A percentile compares a stretch with the other conserved stretches of the same genome.
Conservation (phyloP, 2,329 filamentous ascomycete genomes). For the Aspergillus candidus region DNA sequence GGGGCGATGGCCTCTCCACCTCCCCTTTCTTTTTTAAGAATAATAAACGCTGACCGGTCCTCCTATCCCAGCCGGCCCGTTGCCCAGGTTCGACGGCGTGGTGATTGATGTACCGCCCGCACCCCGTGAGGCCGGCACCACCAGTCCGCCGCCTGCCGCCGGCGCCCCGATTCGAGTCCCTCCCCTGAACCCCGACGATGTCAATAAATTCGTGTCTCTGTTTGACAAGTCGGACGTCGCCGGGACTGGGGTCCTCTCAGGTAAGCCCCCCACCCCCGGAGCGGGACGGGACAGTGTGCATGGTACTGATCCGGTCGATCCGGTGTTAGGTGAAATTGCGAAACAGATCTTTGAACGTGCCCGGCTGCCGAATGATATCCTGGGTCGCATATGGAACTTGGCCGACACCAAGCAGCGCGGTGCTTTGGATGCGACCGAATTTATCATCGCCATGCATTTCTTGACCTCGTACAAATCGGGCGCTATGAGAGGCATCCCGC, state of each 20-base stretch:
- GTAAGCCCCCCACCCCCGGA: slow-evolving; percentile 29
- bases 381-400: slow-evolving; percentile 94
- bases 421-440: slow-evolving; percentile 78
- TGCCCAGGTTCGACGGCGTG: slow-evolving; percentile 86
- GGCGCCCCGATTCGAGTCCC: slow-evolving; percentile 75
- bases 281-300: neutral
- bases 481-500: slow-evolving; percentile 70
- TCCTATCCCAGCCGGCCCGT: slow-evolving; percentile 57
- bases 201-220: slow-evolving; percentile 77
- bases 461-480: slow-evolving; percentile 86
- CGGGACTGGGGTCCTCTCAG: slow-evolving; percentile 64
- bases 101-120: slow-evolving; percentile 37
- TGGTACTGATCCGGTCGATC: slow-evolving; percentile 9
- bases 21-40: neutral
- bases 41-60: neutral
- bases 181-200: slow-evolving; percentile 79
- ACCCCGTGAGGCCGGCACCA: slow-evolving; percentile 45
- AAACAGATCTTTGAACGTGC: slow-evolving; percentile 95
- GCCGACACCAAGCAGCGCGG: slow-evolving; percentile 91
- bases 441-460: slow-evolving; percentile 97
- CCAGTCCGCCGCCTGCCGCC: slow-evolving; percentile 41
- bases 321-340: slow-evolving; percentile 63
- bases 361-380: slow-evolving; percentile 76
- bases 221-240: slow-evolving; percentile 84
- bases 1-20: too few species aligned